Evolutionary conservation across 2,329 filamentous ascomycete species (phyloP), one percentile per base, ranked within the genome.

Genomic region (Xylariaceae sp.): DNA sequence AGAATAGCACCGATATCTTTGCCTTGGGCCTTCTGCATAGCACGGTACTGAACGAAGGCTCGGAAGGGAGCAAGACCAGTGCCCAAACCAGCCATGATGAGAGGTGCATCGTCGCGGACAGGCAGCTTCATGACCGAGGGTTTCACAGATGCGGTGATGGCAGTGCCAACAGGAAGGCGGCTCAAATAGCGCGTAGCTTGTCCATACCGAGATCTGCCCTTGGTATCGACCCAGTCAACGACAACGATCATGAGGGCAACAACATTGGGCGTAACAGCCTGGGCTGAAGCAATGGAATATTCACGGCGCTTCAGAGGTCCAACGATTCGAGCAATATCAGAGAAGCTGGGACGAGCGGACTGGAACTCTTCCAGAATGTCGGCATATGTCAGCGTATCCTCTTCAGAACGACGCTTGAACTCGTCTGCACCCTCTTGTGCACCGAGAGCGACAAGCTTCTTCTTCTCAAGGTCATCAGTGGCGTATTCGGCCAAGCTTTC

Each of bases 41-140:
- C 94, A 52, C 94, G 93, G 76, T 99, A 94, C 75, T 99, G 94
- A 43, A 97, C 88, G 68, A 99, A 99, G 54, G 94, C 94, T 60
- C 94, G 90, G 90, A 99, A 99, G n/a, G 94, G 94, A 1, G 94
- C 94, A 18, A 99, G 86, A 68, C 94, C 94, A 0, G 94, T 99
- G 58, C 94, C 94, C n/a, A 97, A 87, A 71, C 94, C 94, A 10
- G 94, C 94, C 93, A 99, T 97, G 79, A 99, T 97, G 68, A 99
- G 86, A 39, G 94, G 94, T 44, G 93, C 90, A 36, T 90, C 94
- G 62, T 92, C 87, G 69, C 86, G 87, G 55, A 82, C 75, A 5
- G 94, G 94, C n/a, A 99, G 82, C 76, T 97, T 99, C 94, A 99
- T 99, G 60, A 97, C 94, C 19, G 91, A 97, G 0, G 94, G 90